Evolutionary conservation across 768 basidiomycete species (phyloP).

Genomic region (Serendipita vermifera): DNA sequence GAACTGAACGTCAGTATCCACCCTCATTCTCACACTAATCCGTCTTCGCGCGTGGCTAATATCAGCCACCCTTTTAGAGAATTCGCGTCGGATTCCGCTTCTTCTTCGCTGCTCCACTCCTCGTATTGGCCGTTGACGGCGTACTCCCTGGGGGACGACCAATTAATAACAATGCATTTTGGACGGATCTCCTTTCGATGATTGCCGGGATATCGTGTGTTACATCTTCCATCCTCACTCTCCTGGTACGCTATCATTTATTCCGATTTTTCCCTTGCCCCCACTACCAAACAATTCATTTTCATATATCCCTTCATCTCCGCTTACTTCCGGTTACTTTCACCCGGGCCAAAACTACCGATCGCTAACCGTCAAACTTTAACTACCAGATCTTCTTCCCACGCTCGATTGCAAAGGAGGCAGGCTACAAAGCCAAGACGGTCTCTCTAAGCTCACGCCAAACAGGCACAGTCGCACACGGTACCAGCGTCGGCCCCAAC

Average conservation of each 20-base stretch:
- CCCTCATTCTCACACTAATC: neutral
- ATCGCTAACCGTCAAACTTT: neutral
- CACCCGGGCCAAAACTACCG: neutral
- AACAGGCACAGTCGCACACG: no score
- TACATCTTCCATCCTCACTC: conserved; percentile 60
- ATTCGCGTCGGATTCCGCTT: conserved; percentile 64
- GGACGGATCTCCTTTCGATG: conserved; percentile 46
- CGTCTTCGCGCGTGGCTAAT: neutral
- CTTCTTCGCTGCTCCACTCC: conserved; percentile 49
- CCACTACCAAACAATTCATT: neutral
- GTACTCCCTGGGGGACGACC: conserved; percentile 41
- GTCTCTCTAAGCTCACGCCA: neutral
- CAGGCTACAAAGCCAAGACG: conserved; percentile 8
- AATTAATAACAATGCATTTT: conserved; percentile 51
- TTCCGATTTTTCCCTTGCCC: neutral
- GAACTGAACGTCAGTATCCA: conserved; percentile 52
- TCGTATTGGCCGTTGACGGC: conserved; percentile 60
- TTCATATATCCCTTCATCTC: neutral
- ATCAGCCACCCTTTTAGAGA: neutral
- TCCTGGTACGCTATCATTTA: conserved; percentile 41
- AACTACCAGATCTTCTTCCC: conserved; percentile 1
- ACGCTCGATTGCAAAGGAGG: conserved; percentile 3
- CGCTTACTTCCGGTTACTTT: neutral
- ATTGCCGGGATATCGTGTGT: conserved; percentile 45
- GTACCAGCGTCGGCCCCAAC: no score